Base-by-base conservation (phyloP, 2,329 filamentous ascomycete species). In the Scedosporium aurantiacum region DNA sequence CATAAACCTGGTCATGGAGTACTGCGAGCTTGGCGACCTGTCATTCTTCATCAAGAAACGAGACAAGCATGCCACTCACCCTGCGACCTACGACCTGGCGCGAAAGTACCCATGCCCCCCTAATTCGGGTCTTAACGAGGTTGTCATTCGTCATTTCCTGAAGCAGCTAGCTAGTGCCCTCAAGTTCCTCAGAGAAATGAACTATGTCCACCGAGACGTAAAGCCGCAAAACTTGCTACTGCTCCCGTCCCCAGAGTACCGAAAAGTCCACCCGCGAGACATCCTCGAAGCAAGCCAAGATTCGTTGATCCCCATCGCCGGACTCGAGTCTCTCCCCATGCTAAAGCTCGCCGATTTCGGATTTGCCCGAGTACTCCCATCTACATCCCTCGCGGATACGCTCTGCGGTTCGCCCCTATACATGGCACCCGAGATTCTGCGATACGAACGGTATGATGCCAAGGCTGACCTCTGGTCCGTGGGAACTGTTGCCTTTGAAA, bases 1-100 rank as follows among this genome's bases (percentile, higher is more conserved):
- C 70, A 97, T 97, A 75, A 94, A 99, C 75, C 83, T 99, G 63
- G 87, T 97, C 65, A 99, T 97, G 93, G 94, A 99, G 76, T 97
- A 95, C 75, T 97, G 94, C 76, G 91, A 96, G 71, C 82, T 99
- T 47, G 93, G 94, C 23, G 94, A 99, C 71, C 77, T 99, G 63
- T 96, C 94, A 10, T 81, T 93, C 60, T 97, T 99, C 74, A 97
- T 99, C 77, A 96, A 94, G 80, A 95, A 94, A 76, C 85, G 93
- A 63, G 86, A 93, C 63, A 89, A 87, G 70, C 83, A 97, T 55
- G 82, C 81, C 54, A 88, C 87, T 58, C 89, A 96, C 71, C 85
- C 89, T 28, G 88, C 90, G 60, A 94, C 93, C 3, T 84, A 85
- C 70, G 91, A 96, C 67, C 93, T 97, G 85, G 91, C 95, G 64